Evolutionary conservation across 1,284 basidiomycete species (phyloP).

Genomic region (Somion occarium): DNA sequence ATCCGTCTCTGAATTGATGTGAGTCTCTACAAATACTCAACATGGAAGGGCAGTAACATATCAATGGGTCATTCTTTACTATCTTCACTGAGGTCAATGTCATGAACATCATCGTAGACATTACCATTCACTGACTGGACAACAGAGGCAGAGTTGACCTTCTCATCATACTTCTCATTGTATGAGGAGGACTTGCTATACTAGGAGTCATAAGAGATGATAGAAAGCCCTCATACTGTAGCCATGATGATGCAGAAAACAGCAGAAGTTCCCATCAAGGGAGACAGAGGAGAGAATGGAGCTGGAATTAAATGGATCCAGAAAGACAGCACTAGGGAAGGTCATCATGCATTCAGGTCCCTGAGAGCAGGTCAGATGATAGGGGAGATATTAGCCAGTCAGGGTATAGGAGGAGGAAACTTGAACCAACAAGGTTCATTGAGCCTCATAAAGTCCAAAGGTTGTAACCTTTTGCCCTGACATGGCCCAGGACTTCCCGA

Average conservation of each 20-base stretch:
- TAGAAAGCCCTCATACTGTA: not conserved
- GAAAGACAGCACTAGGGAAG: not conserved
- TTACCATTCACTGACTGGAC: conserved; percentile 18
- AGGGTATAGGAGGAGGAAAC: not conserved
- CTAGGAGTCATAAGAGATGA: not conserved
- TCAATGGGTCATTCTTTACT: conserved; percentile 38
- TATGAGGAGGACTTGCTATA: not conserved
- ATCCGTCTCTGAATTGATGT: conserved; percentile 34
- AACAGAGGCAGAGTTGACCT: conserved; percentile 7
- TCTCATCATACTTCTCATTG: conserved; percentile 4
- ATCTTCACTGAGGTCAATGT: conserved; percentile 32
- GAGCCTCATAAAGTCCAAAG: too few relatives aligned
- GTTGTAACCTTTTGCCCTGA: too few relatives aligned
- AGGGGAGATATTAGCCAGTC: not conserved
- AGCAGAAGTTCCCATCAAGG: not conserved
- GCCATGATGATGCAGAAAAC: not conserved
- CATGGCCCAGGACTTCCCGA: too few relatives aligned
- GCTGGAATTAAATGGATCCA: not conserved
- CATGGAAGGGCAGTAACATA: conserved; percentile 13
- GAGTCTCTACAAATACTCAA: too few relatives aligned
- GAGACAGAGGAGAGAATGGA: not conserved
- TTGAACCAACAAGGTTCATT: not conserved
- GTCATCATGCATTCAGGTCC: not conserved
- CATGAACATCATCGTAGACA: conserved; percentile 32
- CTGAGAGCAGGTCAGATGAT: not conserved